Evolutionary conservation across 2,329 filamentous ascomycete genomes (phyloP).

Genomic region (Aspergillus pseudoterreus): DNA sequence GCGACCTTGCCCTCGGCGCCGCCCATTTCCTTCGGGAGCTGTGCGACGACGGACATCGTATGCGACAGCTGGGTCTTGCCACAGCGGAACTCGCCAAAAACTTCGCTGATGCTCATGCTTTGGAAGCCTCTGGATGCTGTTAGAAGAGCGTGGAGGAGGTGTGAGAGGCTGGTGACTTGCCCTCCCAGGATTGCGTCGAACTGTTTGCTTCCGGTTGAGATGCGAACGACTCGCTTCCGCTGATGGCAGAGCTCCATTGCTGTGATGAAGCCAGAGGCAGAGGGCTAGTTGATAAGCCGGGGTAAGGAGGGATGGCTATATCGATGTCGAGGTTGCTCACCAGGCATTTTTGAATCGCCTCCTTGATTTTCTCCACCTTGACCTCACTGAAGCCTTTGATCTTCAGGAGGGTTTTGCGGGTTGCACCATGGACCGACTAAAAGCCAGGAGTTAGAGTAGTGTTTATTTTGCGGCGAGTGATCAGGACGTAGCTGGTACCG

Average conservation of each 20-base stretch:
- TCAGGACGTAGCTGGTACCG: constrained; percentile 37
- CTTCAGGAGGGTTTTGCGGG: constrained; percentile 58
- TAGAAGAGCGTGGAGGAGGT: background rate
- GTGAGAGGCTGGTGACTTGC: constrained; percentile 29
- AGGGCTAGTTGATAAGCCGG: constrained; percentile 43
- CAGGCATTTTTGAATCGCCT: constrained; percentile 60
- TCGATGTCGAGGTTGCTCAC: constrained; percentile 31
- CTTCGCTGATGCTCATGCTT: constrained; percentile 64
- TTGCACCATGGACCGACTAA: constrained; percentile 59
- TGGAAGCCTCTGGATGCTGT: constrained; percentile 56
- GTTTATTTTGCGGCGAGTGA: too few relatives aligned
- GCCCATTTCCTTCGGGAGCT: constrained; percentile 55
- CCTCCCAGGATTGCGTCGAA: constrained; percentile 63
- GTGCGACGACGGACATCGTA: constrained; percentile 64
- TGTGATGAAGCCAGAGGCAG: constrained; percentile 60
- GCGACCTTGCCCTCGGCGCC: constrained; percentile 67
- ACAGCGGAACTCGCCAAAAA: constrained; percentile 48
- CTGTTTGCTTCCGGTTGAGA: constrained; percentile 68
- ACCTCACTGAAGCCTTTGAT: constrained; percentile 69
- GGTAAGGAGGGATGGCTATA: background rate
- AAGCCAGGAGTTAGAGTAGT: background rate
- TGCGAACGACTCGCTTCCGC: constrained; percentile 60
- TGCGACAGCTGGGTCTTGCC: constrained; percentile 68
- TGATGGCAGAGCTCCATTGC: constrained; percentile 61
- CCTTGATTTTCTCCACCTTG: constrained; percentile 69